These are phyloP conservation scores for Pyrenophora graminea DNA, from an alignment of 2,329 filamentous ascomycete species.

Conservation along the genomic window DNA sequence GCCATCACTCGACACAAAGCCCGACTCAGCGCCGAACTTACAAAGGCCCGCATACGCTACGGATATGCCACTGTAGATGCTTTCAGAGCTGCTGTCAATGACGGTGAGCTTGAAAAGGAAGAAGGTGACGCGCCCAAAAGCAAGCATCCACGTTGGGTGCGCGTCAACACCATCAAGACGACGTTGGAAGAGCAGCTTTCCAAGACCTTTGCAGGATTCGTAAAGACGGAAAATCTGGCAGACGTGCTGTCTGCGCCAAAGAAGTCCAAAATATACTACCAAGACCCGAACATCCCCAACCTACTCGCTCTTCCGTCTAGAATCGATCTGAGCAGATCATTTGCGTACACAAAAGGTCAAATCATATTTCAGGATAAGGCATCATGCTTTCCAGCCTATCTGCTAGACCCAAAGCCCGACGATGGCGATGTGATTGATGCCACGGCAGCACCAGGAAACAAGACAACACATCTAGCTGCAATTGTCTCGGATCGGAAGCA, in stretches of 20 bases:
- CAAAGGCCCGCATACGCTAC: constrained; percentile 73
- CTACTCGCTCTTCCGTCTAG: constrained; percentile 77
- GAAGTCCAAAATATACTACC: constrained; percentile 60
- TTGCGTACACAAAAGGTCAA: constrained; percentile 74
- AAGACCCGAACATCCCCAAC: constrained; percentile 84
- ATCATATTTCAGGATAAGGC: constrained; percentile 96
- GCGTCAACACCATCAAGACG: constrained; percentile 79
- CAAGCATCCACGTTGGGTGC: constrained; percentile 84
- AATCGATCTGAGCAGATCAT: constrained; percentile 71
- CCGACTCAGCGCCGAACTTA: constrained; percentile 80
- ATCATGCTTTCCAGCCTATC: constrained; percentile 91
- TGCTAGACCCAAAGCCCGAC: constrained; percentile 70
- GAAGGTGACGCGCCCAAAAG: constrained; percentile 49
- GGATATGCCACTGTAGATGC: constrained; percentile 70
- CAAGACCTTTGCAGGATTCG: constrained; percentile 71
- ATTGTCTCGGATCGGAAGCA: constrained; percentile 59
- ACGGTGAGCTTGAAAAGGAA: constrained; percentile 35
- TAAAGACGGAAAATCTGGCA: constrained; percentile 59
- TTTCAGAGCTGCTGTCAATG: constrained; percentile 64
- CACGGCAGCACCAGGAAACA: constrained; percentile 94
- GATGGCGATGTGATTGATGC: constrained; percentile 86
- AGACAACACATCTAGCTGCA: constrained; percentile 90
- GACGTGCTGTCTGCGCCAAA: constrained; percentile 57
- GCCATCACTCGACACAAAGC: constrained; percentile 81
- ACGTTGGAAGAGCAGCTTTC: constrained; percentile 72